A percentile compares a stretch with the other conserved stretches of the same genome.
phyloP scores from a whole-genome alignment of 257 asterid genomes.

The Capsicum rhomboideum region DNA sequence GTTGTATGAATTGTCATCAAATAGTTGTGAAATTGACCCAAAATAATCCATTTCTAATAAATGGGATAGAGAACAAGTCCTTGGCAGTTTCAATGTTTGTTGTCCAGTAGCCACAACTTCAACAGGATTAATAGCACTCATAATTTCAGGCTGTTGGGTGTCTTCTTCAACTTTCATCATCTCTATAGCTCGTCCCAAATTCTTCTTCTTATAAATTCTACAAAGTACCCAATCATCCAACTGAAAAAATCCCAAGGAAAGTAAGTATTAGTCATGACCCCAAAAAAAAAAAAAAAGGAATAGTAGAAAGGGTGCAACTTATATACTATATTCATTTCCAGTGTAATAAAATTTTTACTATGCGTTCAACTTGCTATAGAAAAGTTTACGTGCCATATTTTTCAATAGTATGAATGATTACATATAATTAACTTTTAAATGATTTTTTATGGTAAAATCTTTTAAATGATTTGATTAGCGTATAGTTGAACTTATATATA shows the following conservation, averaged over 20 bases:
- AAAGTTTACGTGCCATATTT: background rate
- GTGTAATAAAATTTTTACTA: no score
- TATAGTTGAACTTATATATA: no score
- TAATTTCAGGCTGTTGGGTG: constrained; percentile 4
- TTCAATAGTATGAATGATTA: background rate
- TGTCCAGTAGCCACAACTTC: background rate
- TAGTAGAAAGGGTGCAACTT: background rate
- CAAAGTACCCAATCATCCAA: constrained; percentile 96
- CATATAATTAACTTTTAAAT: background rate
- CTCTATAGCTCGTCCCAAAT: constrained; percentile 22
- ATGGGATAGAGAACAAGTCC: constrained; percentile 42
- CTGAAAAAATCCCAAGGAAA: constrained; percentile 18
- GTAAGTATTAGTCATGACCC: background rate
- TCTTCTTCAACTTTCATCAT: constrained; percentile 29
- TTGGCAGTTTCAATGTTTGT: constrained; percentile 39
- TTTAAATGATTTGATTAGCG: background rate
- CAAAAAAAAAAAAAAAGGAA: background rate
- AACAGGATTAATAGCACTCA: background rate
- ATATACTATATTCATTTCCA: no score
- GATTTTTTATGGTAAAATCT: no score
- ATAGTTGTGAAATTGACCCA: constrained; percentile 48
- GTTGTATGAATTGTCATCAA: constrained; percentile 36
- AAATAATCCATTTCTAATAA: constrained; percentile 57
- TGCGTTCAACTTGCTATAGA: background rate
- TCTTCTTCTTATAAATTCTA: constrained; percentile 82